phyloP scores from a whole-genome alignment of 1,284 basidiomycete species.

The Coniferiporia weirii region DNA sequence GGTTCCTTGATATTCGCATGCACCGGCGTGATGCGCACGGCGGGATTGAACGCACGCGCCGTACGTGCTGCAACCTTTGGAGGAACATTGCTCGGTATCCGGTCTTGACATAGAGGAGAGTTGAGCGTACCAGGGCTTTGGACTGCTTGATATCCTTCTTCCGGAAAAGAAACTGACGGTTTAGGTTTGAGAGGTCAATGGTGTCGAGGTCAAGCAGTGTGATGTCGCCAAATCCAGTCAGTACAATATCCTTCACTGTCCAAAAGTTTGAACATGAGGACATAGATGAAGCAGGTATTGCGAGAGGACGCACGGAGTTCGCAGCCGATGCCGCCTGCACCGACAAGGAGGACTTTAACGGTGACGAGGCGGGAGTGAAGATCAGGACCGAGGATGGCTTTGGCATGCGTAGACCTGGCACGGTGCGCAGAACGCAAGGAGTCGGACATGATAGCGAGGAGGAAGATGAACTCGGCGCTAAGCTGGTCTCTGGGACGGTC shows the following conservation, averaged over 20 bases:
- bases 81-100: neutral
- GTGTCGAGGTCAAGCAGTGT: slow-evolving; percentile 96
- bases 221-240: slow-evolving; percentile 89
- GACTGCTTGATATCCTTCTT: slow-evolving; percentile 98
- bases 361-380: slow-evolving; percentile 53
- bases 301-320: slow-evolving; percentile 73
- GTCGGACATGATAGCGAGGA: neutral
- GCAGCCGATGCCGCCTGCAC: slow-evolving; percentile 96
- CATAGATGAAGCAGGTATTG: neutral
- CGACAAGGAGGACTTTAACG: slow-evolving; percentile 84
- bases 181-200: slow-evolving; percentile 97
- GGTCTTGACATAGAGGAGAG: neutral
- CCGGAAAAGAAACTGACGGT: slow-evolving; percentile 95
- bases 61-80: slow-evolving; percentile 81
- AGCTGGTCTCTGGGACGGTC: no score
- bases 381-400: slow-evolving; percentile 72
- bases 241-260: slow-evolving; percentile 91
- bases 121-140: slow-evolving; percentile 70
- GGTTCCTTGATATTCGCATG: slow-evolving; percentile 96
- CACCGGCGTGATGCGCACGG: slow-evolving; percentile 82
- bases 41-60: slow-evolving; percentile 88
- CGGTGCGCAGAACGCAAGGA: neutral
- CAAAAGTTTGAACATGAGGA: neutral
- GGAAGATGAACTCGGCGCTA: neutral
- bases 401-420: slow-evolving; percentile 42